phyloP scores from a whole-genome alignment of 768 basidiomycete species.

The Termitomyces sp. region DNA sequence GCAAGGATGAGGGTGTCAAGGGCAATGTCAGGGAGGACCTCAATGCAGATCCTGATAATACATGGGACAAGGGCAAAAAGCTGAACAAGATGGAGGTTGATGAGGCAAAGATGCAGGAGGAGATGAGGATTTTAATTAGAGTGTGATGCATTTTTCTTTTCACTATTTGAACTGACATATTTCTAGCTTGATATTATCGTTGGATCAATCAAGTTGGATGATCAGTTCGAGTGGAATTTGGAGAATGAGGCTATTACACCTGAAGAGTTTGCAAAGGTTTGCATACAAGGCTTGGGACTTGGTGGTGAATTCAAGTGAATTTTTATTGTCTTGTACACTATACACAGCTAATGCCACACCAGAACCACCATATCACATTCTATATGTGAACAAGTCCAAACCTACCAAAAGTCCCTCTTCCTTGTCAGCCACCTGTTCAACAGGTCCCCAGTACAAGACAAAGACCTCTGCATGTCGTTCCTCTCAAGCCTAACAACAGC shows the following conservation, averaged over 20 bases:
- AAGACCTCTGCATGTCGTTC: slow-evolving; percentile 88
- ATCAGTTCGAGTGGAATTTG: slow-evolving; percentile 98
- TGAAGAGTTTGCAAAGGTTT: slow-evolving; percentile 88
- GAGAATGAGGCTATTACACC: slow-evolving; percentile 76
- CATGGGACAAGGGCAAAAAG: slow-evolving; percentile 27
- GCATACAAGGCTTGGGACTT: slow-evolving; percentile 82
- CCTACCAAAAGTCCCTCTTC: slow-evolving; percentile 88
- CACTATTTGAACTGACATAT: neutral
- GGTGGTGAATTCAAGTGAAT: slow-evolving; percentile 90
- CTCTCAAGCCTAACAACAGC: slow-evolving; percentile 73
- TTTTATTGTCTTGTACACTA: slow-evolving; percentile 20
- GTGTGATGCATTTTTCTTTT: slow-evolving; percentile 37
- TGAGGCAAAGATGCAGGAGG: slow-evolving; percentile 66
- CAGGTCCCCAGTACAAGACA: slow-evolving; percentile 74
- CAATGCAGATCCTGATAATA: slow-evolving; percentile 16
- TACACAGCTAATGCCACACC: neutral
- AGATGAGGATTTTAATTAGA: slow-evolving; percentile 90
- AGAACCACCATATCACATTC: slow-evolving; percentile 95
- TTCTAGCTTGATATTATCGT: slow-evolving; percentile 90
- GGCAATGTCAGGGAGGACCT: slow-evolving; percentile 21
- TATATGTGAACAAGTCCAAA: slow-evolving; percentile 92
- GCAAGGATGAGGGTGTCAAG: slow-evolving; percentile 32
- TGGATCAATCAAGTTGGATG: slow-evolving; percentile 87
- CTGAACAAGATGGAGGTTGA: slow-evolving; percentile 64
- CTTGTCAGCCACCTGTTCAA: slow-evolving; percentile 85